A percentile compares a stretch with the other conserved stretches of the same genome.
phyloP scores from a whole-genome alignment of 139 green algal genomes.

The Nannochloris sp. region DNA sequence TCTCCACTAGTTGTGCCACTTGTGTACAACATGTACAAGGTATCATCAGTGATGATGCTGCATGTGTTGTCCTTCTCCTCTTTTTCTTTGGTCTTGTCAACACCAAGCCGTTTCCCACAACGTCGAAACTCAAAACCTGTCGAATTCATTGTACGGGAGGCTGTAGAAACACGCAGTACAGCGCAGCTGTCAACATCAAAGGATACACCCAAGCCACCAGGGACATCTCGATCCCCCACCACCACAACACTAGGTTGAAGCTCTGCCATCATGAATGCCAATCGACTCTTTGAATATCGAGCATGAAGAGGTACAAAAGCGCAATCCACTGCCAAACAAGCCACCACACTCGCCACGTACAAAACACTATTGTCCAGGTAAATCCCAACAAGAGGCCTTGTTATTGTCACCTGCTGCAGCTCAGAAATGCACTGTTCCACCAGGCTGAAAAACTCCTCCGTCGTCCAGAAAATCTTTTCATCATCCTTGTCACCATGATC shows the following conservation, averaged over 20 bases:
- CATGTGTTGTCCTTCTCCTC: not conserved
- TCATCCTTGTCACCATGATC: no score
- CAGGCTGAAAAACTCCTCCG: no score
- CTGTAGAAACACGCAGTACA: slow-evolving; percentile 34
- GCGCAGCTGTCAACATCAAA: no score
- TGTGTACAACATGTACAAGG: not conserved
- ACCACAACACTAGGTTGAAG: slow-evolving; percentile 28
- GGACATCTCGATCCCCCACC: not conserved
- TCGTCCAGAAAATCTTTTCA: no score
- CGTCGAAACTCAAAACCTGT: slow-evolving; percentile 41
- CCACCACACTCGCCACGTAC: slow-evolving; percentile 15
- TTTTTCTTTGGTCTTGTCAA: no score
- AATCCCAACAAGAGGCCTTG: slow-evolving; percentile 1
- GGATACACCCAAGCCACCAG: no score
- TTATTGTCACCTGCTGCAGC: no score
- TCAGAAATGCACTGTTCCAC: no score
- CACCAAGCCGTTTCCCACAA: slow-evolving; percentile 4
- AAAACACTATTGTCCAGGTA: slow-evolving; percentile 16
- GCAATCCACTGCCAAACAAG: slow-evolving; percentile 19
- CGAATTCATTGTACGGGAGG: slow-evolving; percentile 17
- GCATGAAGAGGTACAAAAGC: slow-evolving; percentile 39
- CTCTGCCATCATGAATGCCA: slow-evolving; percentile 20
- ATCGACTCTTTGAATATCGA: slow-evolving; percentile 8
- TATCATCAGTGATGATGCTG: not conserved
- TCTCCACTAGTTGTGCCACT: no score